Percentiles rank a stretch among this genome's conserved stretches.
Evolutionary conservation across 129 eudicot genomes (phyloP).

Genomic region (Flaveria sonorensis): DNA sequence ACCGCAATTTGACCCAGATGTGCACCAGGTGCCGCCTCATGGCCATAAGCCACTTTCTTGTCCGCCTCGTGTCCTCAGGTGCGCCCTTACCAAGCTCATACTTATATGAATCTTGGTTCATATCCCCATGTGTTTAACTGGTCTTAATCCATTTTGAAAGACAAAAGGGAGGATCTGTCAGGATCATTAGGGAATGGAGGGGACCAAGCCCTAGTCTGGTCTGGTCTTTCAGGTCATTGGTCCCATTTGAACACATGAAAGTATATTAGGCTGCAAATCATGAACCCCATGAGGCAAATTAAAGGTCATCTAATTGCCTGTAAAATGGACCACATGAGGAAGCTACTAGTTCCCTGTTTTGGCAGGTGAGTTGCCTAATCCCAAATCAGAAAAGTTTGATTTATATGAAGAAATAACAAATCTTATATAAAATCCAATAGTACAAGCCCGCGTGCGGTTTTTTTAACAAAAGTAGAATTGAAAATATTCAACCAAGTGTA

Average conservation of each 20-base stretch:
- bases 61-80: too few species aligned
- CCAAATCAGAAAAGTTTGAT: background rate
- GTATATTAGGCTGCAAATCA: too few species aligned
- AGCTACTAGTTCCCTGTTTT: conserved; percentile 6
- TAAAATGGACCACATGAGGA: background rate
- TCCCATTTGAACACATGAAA: background rate
- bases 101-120: too few species aligned
- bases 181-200: background rate
- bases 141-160: background rate
- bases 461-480: conserved; percentile 21
- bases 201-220: background rate
- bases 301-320: background rate
- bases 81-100: too few species aligned
- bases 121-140: too few species aligned
- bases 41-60: too few species aligned
- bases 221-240: background rate
- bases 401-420: conserved; percentile 14
- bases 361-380: too few species aligned
- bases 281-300: background rate
- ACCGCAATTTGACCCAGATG: too few species aligned
- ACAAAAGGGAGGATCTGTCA: background rate
- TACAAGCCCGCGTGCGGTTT: conserved; percentile 27
- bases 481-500: conserved; percentile 27
- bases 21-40: too few species aligned
- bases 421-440: conserved; percentile 28